Conservation (phyloP, 2,329 filamentous ascomycete species). For the Fusarium acutatum region DNA sequence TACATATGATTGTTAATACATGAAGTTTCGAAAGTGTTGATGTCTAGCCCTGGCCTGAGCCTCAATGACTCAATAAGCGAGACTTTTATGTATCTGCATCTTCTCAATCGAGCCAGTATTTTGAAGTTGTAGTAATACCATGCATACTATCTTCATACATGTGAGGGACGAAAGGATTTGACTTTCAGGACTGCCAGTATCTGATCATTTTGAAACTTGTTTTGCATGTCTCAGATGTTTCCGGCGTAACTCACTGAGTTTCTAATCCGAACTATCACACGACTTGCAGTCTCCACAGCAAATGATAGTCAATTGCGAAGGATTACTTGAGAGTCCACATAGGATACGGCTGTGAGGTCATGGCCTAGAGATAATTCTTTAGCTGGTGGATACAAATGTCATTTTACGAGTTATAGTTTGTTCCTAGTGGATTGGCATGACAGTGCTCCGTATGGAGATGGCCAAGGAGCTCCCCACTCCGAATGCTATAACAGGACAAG, state of each 20-base stretch:
- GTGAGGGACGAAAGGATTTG: not conserved
- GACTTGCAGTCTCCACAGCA: not conserved
- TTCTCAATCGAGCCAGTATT: not conserved
- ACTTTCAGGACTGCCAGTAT: not conserved
- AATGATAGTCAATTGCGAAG: not conserved
- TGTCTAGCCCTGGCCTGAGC: not conserved
- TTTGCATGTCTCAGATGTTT: not conserved
- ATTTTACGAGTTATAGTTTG: not conserved
- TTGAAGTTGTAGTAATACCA: not conserved
- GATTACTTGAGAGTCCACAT: not conserved
- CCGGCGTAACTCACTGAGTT: not conserved
- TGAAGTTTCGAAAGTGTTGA: not conserved
- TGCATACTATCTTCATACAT: not conserved
- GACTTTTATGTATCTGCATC: not conserved
- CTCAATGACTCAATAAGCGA: not conserved
- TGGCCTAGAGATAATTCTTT: not conserved
- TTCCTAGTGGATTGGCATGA: constrained; percentile 8
- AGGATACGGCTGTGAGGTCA: not conserved
- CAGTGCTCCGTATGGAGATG: not conserved
- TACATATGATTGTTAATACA: not conserved
- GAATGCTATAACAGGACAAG: constrained; percentile 7
- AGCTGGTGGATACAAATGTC: constrained; percentile 19
- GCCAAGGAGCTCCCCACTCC: constrained; percentile 3
- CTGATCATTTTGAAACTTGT: not conserved
- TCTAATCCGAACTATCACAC: not conserved